Base-by-base conservation (phyloP, 2,329 filamentous ascomycete genomes). In the Colletotrichum camelliae region DNA sequence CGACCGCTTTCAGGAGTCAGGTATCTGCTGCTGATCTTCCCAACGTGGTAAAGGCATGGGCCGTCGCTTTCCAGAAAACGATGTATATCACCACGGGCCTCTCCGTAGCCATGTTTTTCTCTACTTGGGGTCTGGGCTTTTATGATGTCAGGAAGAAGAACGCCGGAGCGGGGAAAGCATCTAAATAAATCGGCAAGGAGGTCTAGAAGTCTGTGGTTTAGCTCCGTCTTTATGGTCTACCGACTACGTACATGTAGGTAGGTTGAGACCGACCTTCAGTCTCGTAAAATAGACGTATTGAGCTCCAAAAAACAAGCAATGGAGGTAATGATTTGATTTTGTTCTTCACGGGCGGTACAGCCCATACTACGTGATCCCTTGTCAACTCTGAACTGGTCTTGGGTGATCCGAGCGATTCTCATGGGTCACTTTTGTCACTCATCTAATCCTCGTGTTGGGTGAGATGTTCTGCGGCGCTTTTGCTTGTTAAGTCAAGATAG, bases 111-210 rank as follows among this genome's bases (percentile, higher is more conserved):
- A 79, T 80, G 71, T 84, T 88, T n/a, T 21, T 86, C 1, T 81
- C 83, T 4, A 80, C 82, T 1, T 86, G 84, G 78, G 88, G 87
- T 0, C 83, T 89, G 77, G 88, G 88, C 1, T 88, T 86, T 82
- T 84, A 84, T 18, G 85, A 86, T 76, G 81, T 89, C 35, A 84
- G 87, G 52, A 85, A 86, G 78, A 83, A 83, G 77, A 67, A 77
- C 2, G 21, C 21, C 9, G 43, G n/a, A 5, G 15, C 18, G 4
- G 65, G 29, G 4, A 27, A 61, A 24, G 58, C 8, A 15, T 7
- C 58, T 27, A 35, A 61, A 13, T n/a, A 9, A n/a, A 29, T 12
- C 4, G 18, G 58, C 29, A n/a, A 35, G 1, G 18, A 6, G 39
- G 18, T n/a, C 5, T 48, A n/a, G 18, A n/a, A n/a, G 18, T 0